Evolutionary conservation across 1,139 yeast species (phyloP), one percentile per base, ranked within the genome.

Genomic region (Suhomyces kunorum): DNA sequence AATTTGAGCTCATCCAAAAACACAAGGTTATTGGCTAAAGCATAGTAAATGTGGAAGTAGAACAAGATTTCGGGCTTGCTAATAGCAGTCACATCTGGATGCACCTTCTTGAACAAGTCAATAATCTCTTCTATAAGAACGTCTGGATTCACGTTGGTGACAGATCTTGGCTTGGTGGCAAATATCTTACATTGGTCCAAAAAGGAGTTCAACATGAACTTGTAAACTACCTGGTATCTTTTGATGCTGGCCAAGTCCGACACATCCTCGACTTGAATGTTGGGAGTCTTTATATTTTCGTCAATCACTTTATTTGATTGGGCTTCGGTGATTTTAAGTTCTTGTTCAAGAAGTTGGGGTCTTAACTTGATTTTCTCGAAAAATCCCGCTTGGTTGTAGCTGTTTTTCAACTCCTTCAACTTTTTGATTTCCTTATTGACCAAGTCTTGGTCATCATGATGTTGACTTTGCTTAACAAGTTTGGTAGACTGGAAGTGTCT

Each of bases 1-100:
- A 64, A 56, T 28, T 54, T 47, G 36, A 69, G 48, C 27, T 66
- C 68, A 38, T 65, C 68, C 44, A 64, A 53, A 38, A 52, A 58
- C 9, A 59, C 55, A n/a, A 57, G 40, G 35, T 56, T 59, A 44
- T 67, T 66, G 48, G 62, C 58, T 28, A 68, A 53, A 8, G 60
- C 56, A 46, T 63, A 64, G 48, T 53, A 66, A 12, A 66, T 49
- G 40, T 59, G 63, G 47, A 62, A 63, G 32, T 52, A 53, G 27
- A 50, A 50, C 39, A 63, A 51, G 7, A 68, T 59, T 26, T 66
- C 71, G 11, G 57, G 56, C 28, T 55, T 55, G 4, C 64, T 49
- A 18, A 63, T 40, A 1, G 61, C 57, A 8, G 35, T 47, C 33
- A 48, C 36, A 15, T 48, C 48, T 3, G 61, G 60, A 44, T 63